These are phyloP conservation scores for Capsicum chinense DNA, from an alignment of 257 asterid species.

Conservation along the genomic window DNA sequence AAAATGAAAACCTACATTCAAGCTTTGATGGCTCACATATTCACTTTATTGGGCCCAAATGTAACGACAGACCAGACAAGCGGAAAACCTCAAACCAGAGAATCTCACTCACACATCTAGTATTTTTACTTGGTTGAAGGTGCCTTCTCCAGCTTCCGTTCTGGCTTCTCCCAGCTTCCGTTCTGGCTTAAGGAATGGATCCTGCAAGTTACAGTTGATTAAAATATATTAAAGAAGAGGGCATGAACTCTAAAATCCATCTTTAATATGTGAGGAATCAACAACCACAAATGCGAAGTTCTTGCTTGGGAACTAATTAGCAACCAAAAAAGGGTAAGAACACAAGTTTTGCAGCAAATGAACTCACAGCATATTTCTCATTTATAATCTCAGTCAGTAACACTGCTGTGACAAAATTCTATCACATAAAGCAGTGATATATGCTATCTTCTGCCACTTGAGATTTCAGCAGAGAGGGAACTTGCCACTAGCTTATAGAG, in stretches of 20 bases:
- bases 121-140: conserved; percentile 20
- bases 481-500: neutral
- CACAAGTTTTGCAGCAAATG: neutral
- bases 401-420: conserved; percentile 6
- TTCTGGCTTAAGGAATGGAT: conserved; percentile 24
- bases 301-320: neutral
- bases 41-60: conserved; percentile 7
- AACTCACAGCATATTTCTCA: neutral
- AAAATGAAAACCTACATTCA: conserved; percentile 17
- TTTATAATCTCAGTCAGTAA: neutral
- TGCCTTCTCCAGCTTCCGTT: conserved; percentile 29
- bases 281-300: neutral
- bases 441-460: neutral
- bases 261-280: neutral
- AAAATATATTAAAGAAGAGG: neutral
- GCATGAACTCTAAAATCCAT: neutral
- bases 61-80: neutral
- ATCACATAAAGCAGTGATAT: neutral
- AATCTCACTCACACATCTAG: neutral
- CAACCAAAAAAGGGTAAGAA: neutral
- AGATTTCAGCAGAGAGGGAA: neutral
- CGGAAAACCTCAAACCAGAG: neutral
- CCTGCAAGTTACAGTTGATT: conserved; percentile 8
- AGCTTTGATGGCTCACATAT: conserved; percentile 15
- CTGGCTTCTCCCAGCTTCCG: conserved; percentile 28